Evolutionary conservation across 1,284 basidiomycete genomes (phyloP).

Genomic region (Cryptococcus sp.): DNA sequence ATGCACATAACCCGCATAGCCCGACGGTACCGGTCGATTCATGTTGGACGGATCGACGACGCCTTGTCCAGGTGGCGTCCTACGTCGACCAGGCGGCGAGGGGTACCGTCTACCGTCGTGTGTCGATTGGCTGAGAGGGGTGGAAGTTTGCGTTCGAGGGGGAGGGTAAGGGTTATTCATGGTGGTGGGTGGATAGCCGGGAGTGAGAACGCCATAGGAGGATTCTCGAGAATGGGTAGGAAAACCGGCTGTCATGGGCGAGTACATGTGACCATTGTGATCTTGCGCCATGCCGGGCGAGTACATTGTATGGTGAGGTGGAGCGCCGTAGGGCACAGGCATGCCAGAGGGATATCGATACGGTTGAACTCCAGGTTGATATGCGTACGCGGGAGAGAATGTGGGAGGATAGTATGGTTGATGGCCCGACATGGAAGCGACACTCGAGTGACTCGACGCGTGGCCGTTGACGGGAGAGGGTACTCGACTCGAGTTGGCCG

Average conservation of each 20-base stretch:
- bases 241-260: slow-evolving; percentile 30
- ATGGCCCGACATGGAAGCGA: slow-evolving; percentile 23
- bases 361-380: slow-evolving; percentile 24
- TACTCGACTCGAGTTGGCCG: slow-evolving; percentile 35
- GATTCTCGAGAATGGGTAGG: slow-evolving; percentile 36
- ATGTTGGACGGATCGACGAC: slow-evolving; percentile 33
- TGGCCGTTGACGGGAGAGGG: slow-evolving; percentile 42
- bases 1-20: background rate
- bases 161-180: slow-evolving; percentile 35
- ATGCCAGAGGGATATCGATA: slow-evolving; percentile 31
- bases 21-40: slow-evolving; percentile 12
- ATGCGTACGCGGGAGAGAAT: slow-evolving; percentile 32
- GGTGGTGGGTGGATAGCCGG: slow-evolving; percentile 27
- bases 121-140: slow-evolving; percentile 26
- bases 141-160: slow-evolving; percentile 36
- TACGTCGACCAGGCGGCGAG: slow-evolving; percentile 13
- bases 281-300: slow-evolving; percentile 32
- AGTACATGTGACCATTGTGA: slow-evolving; percentile 36
- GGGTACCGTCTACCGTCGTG: slow-evolving; percentile 1
- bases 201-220: slow-evolving; percentile 31
- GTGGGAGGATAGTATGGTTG: slow-evolving; percentile 26
- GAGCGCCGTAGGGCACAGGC: slow-evolving; percentile 26
- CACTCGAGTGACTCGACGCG: slow-evolving; percentile 27
- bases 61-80: slow-evolving; percentile 32
- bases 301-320: slow-evolving; percentile 33